Base-by-base conservation (phyloP, 768 basidiomycete genomes). In the Russula ochroleuca region DNA sequence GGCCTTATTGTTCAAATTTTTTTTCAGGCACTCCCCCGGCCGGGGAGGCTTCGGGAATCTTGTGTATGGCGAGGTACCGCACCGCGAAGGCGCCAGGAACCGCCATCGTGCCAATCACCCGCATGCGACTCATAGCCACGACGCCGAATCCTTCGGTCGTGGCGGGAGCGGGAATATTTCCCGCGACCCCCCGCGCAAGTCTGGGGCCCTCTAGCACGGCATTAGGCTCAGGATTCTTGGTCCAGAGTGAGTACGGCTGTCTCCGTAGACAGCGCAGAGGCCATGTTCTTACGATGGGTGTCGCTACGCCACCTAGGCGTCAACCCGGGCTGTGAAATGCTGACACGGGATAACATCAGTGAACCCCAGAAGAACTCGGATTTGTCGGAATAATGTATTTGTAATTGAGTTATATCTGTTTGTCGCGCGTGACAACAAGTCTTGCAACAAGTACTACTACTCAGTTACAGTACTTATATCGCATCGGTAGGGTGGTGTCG, bases 41-140 rank as follows among this genome's bases (percentile, higher is more conserved):
- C 83, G 88, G 55, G 87, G 88, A 40, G 87, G 88, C n/a, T 65
- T 72, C 7, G 88, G 84, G 3, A 89, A 89, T 66, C 69, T 88
- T 23, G 81, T 80, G 6, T 14, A 58, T 21, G 59, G 67, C 41
- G 67, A 63, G 54, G 54, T 61, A 51, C 75, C 74, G 13, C 57
- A 63, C 17, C 57, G 54, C 11, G 74, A 74, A 17, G 47, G n/a
- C 14, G 43, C 55, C 41, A 56, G 69, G 38, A 57, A 64, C 55
- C 59, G 59, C 7, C 54, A 61, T 3, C 53, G 38, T 1, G 47
- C 23, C 21, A 37, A 49, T 38, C 63, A 64, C 17, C 58, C 63
- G 17, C 63, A 55, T 8, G 28, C 19, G 31, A 49, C 58, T 6
- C 63, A 64, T 31, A 11, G 55, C 0, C 69, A 69, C 5, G 75